These are phyloP conservation scores for Colletotrichum sp. DNA, from an alignment of 2,329 filamentous ascomycete species.

Conservation along the genomic window DNA sequence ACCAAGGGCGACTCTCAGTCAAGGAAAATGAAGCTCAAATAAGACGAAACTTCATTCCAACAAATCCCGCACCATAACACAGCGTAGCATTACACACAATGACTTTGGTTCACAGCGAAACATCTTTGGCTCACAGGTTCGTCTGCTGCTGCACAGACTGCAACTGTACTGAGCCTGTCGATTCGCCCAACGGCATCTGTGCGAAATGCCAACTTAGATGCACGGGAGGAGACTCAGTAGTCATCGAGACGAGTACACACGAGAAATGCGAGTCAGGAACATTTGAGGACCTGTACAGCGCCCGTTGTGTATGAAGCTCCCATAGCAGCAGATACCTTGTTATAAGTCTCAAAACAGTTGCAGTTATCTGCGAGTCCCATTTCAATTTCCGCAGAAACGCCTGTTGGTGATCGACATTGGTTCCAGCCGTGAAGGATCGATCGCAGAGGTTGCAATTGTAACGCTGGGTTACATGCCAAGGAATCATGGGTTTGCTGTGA, in stretches of 20 bases:
- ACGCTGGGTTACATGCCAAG: background rate
- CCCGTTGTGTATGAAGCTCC: background rate
- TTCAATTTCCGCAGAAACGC: background rate
- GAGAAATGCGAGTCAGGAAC: background rate
- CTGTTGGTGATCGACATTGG: background rate
- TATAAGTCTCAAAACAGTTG: background rate
- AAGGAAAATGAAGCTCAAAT: accelerated
- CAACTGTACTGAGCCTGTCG: background rate
- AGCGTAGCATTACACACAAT: background rate
- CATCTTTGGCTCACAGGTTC: background rate
- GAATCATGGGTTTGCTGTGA: background rate
- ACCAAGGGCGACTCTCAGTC: background rate
- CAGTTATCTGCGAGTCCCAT: background rate
- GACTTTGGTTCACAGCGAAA: background rate
- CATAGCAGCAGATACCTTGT: background rate
- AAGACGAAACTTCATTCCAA: background rate
- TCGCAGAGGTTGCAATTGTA: background rate
- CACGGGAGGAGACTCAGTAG: background rate
- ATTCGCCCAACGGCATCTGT: background rate
- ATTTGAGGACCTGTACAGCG: background rate
- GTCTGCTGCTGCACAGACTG: background rate
- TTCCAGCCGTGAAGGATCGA: background rate
- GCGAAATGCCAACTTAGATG: background rate
- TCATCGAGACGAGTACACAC: background rate
- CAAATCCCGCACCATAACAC: background rate